Evolutionary conservation across 2,329 filamentous ascomycete species (phyloP), one percentile per base, ranked within the genome.

Genomic region (Xylariales sp.): DNA sequence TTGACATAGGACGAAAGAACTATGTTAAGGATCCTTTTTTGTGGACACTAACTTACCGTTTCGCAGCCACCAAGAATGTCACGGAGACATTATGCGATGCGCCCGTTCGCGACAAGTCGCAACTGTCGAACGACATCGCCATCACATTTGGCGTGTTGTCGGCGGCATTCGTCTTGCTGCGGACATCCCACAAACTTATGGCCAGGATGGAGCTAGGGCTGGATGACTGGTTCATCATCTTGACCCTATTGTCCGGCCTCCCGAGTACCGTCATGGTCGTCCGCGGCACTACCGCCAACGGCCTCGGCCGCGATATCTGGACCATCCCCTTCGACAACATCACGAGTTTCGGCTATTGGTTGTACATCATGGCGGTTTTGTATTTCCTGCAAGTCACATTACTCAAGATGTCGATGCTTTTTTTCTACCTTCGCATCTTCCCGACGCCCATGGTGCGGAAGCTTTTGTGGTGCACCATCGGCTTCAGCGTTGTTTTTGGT

Each of bases 381-480:
- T 70, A 69, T 46, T 60, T 68, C 44, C 20, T 55, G 1, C 53
- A 61, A 21, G 53, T 64, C 36, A 55, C 57, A 10, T 44, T 66
- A 5, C 53, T 64, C 28, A 68, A 69, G 45, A 47, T 66, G 17
- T 63, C 65, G 2, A 47, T 70, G 10, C 44, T 68, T 6, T 55
- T 61, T 39, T 66, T 70, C 42, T 70, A 67, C 38, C 51, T 66
- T 13, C 54, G 60, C 14, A 63, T 70, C 31, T 69, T 69, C 27
- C 61, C 63, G 1, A 49, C 51, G 0, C 43, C 34, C 6, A 41
- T 27, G 0, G 56, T 63, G 15, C 50, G 53, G 5, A 46, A 50
- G 6, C 14, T 62, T 11, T 48, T 67, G 1, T 62, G 59, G 49
- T 50, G 43, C 4, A 59, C 59, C 1, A 48, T 60, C 4, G 32